phyloP scores from a whole-genome alignment of 805 yeast species.

The Naumovozyma dairenensis region DNA sequence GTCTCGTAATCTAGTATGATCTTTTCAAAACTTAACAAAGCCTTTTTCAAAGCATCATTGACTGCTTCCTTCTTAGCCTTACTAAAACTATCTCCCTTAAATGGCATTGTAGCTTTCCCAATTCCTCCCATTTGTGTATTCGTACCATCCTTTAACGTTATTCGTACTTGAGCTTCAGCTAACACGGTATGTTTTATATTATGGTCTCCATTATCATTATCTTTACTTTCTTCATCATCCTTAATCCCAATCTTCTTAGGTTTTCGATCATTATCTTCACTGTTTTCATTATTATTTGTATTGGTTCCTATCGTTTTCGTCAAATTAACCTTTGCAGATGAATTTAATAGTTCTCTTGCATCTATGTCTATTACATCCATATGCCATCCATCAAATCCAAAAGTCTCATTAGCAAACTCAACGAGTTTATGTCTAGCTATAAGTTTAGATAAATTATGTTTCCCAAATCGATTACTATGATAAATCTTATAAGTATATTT shows the following conservation, averaged over 20 bases:
- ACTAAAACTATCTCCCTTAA: slow-evolving; percentile 62
- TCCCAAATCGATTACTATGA: slow-evolving; percentile 20
- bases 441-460: slow-evolving; percentile 18
- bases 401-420: slow-evolving; percentile 39
- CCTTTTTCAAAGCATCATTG: slow-evolving; percentile 75
- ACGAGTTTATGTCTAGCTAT: slow-evolving; percentile 31
- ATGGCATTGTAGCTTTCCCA: slow-evolving; percentile 54
- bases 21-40: slow-evolving; percentile 71
- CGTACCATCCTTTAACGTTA: slow-evolving; percentile 72
- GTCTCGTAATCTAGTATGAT: slow-evolving; percentile 34
- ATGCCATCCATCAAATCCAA: slow-evolving; percentile 53
- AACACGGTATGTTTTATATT: slow-evolving; percentile 18
- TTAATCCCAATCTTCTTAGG: no score
- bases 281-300: no score
- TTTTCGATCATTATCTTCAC: no score
- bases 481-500: slow-evolving; percentile 20
- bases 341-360: slow-evolving; percentile 10
- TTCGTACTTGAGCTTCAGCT: slow-evolving; percentile 43
- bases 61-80: slow-evolving; percentile 79
- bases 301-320: no score
- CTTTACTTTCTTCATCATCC: background rate
- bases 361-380: slow-evolving; percentile 30
- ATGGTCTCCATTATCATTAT: slow-evolving; percentile 6
- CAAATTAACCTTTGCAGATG: background rate
- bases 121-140: slow-evolving; percentile 70